Conservation (phyloP, 805 yeast species). For the Kluyveromyces dobzhanskii region DNA sequence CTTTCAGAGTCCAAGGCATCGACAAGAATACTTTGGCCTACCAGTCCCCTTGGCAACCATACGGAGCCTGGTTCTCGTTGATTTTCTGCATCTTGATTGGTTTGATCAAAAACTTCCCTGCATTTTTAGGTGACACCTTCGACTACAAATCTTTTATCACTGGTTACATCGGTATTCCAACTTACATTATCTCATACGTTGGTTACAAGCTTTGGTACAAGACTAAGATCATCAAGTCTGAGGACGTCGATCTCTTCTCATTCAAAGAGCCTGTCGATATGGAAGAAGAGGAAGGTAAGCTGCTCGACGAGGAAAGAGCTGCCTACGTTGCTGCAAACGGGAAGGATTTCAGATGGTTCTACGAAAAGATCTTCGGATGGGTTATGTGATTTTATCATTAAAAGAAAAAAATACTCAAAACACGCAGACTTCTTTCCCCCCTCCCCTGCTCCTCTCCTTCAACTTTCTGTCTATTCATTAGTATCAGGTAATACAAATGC, state of each 20-base stretch:
- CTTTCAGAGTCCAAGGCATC: slow-evolving; percentile 59
- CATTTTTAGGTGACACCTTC: slow-evolving; percentile 53
- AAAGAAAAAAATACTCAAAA: too few species aligned
- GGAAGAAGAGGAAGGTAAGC: slow-evolving; percentile 29
- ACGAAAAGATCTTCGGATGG: slow-evolving; percentile 42
- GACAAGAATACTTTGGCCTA: slow-evolving; percentile 48
- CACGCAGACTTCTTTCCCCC: too few species aligned
- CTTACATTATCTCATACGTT: slow-evolving; percentile 43
- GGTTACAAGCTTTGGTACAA: slow-evolving; percentile 54
- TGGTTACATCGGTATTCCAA: slow-evolving; percentile 62
- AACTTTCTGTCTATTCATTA: too few species aligned
- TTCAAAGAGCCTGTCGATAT: slow-evolving; percentile 23
- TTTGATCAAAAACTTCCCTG: slow-evolving; percentile 64
- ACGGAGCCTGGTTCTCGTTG: slow-evolving; percentile 53
- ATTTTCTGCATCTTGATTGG: slow-evolving; percentile 45
- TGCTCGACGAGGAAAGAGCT: slow-evolving; percentile 21
- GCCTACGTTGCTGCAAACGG: slow-evolving; percentile 21
- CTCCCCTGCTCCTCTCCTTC: too few species aligned
- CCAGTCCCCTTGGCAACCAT: slow-evolving; percentile 62
- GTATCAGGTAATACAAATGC: too few species aligned
- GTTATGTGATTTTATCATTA: too few species aligned
- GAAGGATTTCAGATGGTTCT: slow-evolving; percentile 38
- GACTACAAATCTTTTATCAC: slow-evolving; percentile 63
- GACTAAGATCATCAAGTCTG: slow-evolving; percentile 41
- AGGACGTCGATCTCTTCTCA: slow-evolving; percentile 54